Evolutionary conservation across 2,329 filamentous ascomycete species (phyloP), one percentile per base, ranked within the genome.

Genomic region (Trichocomaceae sp.): DNA sequence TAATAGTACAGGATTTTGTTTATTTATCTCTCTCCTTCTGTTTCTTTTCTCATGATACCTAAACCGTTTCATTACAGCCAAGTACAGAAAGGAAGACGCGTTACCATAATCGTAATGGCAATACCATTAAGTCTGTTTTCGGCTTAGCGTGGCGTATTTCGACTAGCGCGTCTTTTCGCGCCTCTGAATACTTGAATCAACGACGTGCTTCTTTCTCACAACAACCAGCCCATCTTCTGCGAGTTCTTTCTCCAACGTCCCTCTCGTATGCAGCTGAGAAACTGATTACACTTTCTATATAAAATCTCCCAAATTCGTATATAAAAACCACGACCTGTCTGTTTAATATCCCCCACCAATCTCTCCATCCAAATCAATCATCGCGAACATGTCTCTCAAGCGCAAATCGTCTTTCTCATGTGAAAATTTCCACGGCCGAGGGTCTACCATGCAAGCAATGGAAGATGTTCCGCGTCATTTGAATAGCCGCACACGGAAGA

Each of bases 401-500:
- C 80, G 81, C 64, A 84, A 83, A 66, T 78, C 80, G 45, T 80
- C 79, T 42, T 73, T 76, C 59, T 75, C 78, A 15, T 72, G 64
- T 13, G 51, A 41, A n/a, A 15, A 70, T 69, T 64, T 54, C 60
- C 56, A 47, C 64, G 52, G 58, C 55, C 59, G 64, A 64, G n/a
- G n/a, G n/a, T n/a, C n/a, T n/a, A n/a, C n/a, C n/a, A n/a, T n/a
- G n/a, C n/a, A n/a, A n/a, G 47, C 39, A 33, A 62, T 66, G 58
- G 62, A 67, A 41, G 68, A 70, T 51, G 62, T 61, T 17, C 66
- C 69, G 17, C 67, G 64, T 62, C 68, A 83, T 60, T 73, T 83
- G 45, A 75, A 79, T 60, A 77, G 76, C 58, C 77, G 82, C 17
- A 85, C 82, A 54, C 73, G 78, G 57, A 85, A 85, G 67, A 70